Evolutionary conservation across 2,329 filamentous ascomycete species (phyloP), one percentile per base, ranked within the genome.

Genomic region (Claviceps capensis): DNA sequence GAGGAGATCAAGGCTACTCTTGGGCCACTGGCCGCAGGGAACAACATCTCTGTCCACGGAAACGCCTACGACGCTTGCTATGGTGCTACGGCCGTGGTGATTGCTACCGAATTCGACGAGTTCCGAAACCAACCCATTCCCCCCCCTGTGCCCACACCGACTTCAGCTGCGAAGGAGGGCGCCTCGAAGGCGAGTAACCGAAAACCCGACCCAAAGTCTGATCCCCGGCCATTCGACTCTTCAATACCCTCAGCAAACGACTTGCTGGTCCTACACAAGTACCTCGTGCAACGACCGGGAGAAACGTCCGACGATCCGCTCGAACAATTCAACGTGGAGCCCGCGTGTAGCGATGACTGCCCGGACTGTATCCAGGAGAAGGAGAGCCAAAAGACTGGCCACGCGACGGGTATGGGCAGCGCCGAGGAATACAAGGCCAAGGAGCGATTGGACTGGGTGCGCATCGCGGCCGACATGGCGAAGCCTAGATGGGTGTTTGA

Each of bases 401-500:
- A 68, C 46, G 67, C 66, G 17, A 72, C 68, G 6, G 69, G 71
- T 13, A 70, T 72, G 59, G 70, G 69, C 50, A 66, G 65, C 50
- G 63, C 65, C n/a, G 66, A 68, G 41, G 72, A 73, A 60, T 70
- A 73, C 63, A 69, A 68, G 57, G 57, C 67, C 51, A 75, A 71
- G 62, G 72, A 73, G 61, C 67, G 63, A 40, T 60, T 79, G 17
- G 72, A 79, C 65, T 79, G 76, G 76, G 67, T 65, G 51, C 69
- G 65, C 62, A 73, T 79, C 44, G 67, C 73, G 45, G 61, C 67
- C 50, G 62, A 64, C 56, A 78, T 79, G 74, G 67, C 67, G 48
- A 72, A 74, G 64, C 76, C 76, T 11, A 72, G 71, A 52, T 78
- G 74, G 74, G 66, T 79, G 26, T 79, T 79, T 63, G 76, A 79